Percentiles rank a stretch among this genome's conserved stretches.
phyloP scores from a whole-genome alignment of 1,284 basidiomycete genomes.

The Tilletia indica region DNA sequence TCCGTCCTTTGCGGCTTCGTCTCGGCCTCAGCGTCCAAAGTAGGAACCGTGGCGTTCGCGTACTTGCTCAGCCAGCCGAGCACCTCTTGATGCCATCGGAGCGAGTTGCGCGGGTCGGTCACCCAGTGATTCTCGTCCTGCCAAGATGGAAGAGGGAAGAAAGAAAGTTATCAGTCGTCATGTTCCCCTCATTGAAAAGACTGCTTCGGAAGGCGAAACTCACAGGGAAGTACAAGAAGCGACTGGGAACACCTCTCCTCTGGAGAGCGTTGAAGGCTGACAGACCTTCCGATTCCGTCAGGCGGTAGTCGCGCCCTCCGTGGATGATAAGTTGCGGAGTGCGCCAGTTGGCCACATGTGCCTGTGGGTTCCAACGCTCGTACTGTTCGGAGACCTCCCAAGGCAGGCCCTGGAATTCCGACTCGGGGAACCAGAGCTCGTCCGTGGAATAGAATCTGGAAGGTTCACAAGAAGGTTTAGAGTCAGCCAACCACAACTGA shows the following conservation, averaged over 20 bases:
- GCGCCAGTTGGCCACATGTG: conserved; percentile 32
- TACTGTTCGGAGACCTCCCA: conserved; percentile 27
- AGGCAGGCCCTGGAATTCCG: conserved; percentile 37
- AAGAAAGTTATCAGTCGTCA: too few relatives aligned
- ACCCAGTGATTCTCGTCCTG: conserved; percentile 27
- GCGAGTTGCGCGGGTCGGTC: conserved; percentile 30
- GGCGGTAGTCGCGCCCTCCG: conserved; percentile 40
- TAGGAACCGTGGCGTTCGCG: neutral
- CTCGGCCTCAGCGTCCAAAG: neutral
- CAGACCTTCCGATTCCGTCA: conserved; percentile 31
- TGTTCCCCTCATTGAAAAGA: neutral
- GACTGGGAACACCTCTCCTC: conserved; percentile 35
- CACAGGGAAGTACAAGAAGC: conserved; percentile 39
- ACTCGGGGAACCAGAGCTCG: conserved; percentile 47
- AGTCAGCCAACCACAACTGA: neutral
- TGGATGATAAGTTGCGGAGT: conserved; percentile 45
- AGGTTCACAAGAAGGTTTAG: neutral
- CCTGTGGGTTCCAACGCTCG: conserved; percentile 29
- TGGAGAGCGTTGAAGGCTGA: conserved; percentile 42
- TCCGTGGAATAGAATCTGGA: conserved; percentile 34
- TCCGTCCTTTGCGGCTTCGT: neutral
- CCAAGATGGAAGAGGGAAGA: neutral
- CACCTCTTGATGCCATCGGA: conserved; percentile 43
- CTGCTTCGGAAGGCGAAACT: neutral
- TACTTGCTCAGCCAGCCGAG: conserved; percentile 39